A percentile compares a stretch with the other conserved stretches of the same genome.
Conservation (phyloP, 495 filamentous ascomycete genomes). For the Eremomyces bilateralis region DNA sequence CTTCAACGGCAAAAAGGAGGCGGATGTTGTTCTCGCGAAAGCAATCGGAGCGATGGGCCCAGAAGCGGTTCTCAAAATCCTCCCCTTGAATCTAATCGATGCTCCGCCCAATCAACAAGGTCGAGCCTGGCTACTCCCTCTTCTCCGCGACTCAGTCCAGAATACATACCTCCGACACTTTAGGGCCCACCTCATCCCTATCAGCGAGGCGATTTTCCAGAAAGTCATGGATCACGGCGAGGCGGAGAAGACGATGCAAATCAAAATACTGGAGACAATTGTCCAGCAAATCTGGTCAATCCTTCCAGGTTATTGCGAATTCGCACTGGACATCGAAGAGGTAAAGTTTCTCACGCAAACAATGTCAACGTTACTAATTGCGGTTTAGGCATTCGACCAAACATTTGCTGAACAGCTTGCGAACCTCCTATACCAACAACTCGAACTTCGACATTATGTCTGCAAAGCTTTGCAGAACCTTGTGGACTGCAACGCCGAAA, state of each 20-base stretch:
- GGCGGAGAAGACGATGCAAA: constrained; percentile 71
- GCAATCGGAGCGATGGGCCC: constrained; percentile 81
- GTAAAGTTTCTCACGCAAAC: constrained; percentile 5
- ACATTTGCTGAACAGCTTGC: constrained; percentile 76
- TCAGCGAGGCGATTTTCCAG: constrained; percentile 81
- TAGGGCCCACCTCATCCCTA: constrained; percentile 58
- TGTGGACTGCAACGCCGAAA: constrained; percentile 74
- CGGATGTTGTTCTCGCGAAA: constrained; percentile 66
- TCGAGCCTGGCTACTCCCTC: constrained; percentile 82
- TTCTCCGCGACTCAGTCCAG: constrained; percentile 61
- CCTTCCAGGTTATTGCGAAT: constrained; percentile 86
- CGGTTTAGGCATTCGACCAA: constrained; percentile 41
- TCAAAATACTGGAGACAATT: constrained; percentile 92
- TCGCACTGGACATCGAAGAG: constrained; percentile 56
- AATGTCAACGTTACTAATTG: not conserved
- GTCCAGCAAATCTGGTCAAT: constrained; percentile 90
- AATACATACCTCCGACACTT: constrained; percentile 80
- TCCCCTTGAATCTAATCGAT: constrained; percentile 67
- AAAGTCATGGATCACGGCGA: constrained; percentile 57
- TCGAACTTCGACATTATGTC: constrained; percentile 63
- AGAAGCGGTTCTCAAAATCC: constrained; percentile 48
- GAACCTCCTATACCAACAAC: constrained; percentile 80
- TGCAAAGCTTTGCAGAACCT: constrained; percentile 68
- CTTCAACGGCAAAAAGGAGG: constrained; percentile 86
- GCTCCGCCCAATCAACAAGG: constrained; percentile 57